Percentiles rank a stretch among this genome's conserved stretches.
Conservation (phyloP, 805 yeast species). For the Ogataea saltuana region DNA sequence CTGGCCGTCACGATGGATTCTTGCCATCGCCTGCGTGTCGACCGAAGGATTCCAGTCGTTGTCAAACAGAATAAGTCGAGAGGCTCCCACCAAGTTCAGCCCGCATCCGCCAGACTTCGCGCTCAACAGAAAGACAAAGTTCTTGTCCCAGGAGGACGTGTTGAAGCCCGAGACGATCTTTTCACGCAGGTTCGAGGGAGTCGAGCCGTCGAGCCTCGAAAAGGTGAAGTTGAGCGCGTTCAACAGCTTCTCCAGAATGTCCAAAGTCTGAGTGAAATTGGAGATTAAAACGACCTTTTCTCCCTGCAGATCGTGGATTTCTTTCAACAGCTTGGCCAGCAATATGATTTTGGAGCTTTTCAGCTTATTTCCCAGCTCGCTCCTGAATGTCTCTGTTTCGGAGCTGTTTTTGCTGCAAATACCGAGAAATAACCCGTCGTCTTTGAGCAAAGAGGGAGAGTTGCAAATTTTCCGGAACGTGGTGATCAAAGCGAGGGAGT, state of each 20-base stretch:
- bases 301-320: conserved; percentile 41
- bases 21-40: conserved; percentile 93
- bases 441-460: conserved; percentile 63
- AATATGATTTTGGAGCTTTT: conserved; percentile 67
- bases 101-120: conserved; percentile 96
- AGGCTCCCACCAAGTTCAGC: conserved; percentile 85
- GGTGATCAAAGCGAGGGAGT: conserved; percentile 68
- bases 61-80: conserved; percentile 80
- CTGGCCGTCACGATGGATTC: conserved; percentile 95
- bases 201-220: conserved; percentile 80
- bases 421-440: conserved; percentile 48
- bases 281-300: conserved; percentile 88
- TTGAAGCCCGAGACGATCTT: conserved; percentile 71
- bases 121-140: conserved; percentile 72
- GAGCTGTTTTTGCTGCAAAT: conserved; percentile 22
- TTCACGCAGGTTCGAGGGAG: conserved; percentile 67
- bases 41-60: conserved; percentile 97
- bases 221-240: conserved; percentile 49
- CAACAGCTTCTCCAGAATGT: conserved; percentile 63
- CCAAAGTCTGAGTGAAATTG: conserved; percentile 84
- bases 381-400: conserved; percentile 28
- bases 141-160: conserved; percentile 37
- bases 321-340: conserved; percentile 55
- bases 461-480: conserved; percentile 80
- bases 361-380: conserved; percentile 34